phyloP scores from a whole-genome alignment of 2,329 filamentous ascomycete species.

The Cladosporium sp. region DNA sequence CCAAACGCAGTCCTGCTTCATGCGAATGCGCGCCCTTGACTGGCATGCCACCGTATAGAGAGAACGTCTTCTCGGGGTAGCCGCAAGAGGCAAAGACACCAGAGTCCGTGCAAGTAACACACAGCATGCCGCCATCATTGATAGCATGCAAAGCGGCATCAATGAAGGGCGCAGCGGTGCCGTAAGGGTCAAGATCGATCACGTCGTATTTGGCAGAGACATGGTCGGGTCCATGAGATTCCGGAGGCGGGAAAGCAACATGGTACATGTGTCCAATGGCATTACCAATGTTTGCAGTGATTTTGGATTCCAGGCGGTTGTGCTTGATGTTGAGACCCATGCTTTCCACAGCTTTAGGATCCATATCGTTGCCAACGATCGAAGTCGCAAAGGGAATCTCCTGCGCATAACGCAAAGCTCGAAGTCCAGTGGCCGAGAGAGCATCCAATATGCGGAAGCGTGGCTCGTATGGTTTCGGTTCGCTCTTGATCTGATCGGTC shows the following conservation, averaged over 20 bases:
- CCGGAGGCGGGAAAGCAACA: constrained; percentile 29
- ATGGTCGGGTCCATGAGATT: constrained; percentile 34
- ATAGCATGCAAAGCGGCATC: constrained; percentile 85
- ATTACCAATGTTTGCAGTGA: constrained; percentile 72
- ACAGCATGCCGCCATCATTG: constrained; percentile 82
- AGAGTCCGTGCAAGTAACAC: constrained; percentile 94
- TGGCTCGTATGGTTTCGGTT: constrained; percentile 29
- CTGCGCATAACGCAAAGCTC: constrained; percentile 84
- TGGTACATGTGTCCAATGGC: constrained; percentile 90
- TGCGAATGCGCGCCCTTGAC: constrained; percentile 82
- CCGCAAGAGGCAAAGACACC: constrained; percentile 91
- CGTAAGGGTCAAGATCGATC: constrained; percentile 94
- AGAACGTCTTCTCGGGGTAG: constrained; percentile 89
- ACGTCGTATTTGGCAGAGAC: constrained; percentile 67
- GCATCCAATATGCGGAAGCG: constrained; percentile 86
- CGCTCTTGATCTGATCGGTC: constrained; percentile 6
- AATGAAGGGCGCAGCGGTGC: constrained; percentile 85
- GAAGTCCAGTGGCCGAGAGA: constrained; percentile 85
- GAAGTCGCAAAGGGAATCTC: constrained; percentile 61
- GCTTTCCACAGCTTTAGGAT: constrained; percentile 46
- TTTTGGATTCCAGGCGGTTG: constrained; percentile 67
- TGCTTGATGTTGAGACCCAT: constrained; percentile 82
- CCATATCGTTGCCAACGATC: constrained; percentile 77
- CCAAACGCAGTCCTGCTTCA: constrained; percentile 80
- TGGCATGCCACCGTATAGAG: constrained; percentile 87